Evolutionary conservation across 2,329 filamentous ascomycete species (phyloP), one percentile per base, ranked within the genome.

Genomic region (Pezicula carpinea): DNA sequence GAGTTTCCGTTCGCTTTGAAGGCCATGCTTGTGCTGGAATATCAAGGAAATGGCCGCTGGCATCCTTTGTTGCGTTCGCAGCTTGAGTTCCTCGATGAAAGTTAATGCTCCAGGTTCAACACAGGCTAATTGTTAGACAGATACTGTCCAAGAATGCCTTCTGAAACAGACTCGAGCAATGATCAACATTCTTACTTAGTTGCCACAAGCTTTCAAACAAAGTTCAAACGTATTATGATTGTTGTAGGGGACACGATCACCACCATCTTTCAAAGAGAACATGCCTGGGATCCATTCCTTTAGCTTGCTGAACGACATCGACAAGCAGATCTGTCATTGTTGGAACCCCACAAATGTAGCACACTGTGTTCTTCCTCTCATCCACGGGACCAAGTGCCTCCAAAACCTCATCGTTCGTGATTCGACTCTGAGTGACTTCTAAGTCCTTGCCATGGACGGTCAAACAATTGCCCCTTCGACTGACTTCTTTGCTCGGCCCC

Each of bases 181-280:
- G 23, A 26, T 8, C 23, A 26, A 10, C 2, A 26, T 3, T 26
- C 23, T 6, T 26, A 26, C 23, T 26, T 8, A 10, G 6, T 26
- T 4, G 11, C 23, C 23, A 26, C 4, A 26, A 26, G 23, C n/a
- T 26, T 5, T 6, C 23, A 6, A 6, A 8, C 23, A 26, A 6
- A 2, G 7, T 8, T 26, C 23, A 26, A 26, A 10, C 23, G 7
- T 8, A 26, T 26, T 10, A 26, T 6, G 23, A 26, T 6, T 26
- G 11, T 26, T 4, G 6, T 8, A 26, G 3, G 23, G 6, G 23
- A 26, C 2, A 26, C 3, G 7, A 8, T 40, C 19, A 40, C 38
- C 38, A 40, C 38, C 38, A 40, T 23, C 22, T 40, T 22, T 40
- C 38, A 23, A 40, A 40, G 18, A 40, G 22, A 21, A 40, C 38